Conservation (phyloP, 371 early-diverging fungal species). For the Rhizopus stolonifer region DNA sequence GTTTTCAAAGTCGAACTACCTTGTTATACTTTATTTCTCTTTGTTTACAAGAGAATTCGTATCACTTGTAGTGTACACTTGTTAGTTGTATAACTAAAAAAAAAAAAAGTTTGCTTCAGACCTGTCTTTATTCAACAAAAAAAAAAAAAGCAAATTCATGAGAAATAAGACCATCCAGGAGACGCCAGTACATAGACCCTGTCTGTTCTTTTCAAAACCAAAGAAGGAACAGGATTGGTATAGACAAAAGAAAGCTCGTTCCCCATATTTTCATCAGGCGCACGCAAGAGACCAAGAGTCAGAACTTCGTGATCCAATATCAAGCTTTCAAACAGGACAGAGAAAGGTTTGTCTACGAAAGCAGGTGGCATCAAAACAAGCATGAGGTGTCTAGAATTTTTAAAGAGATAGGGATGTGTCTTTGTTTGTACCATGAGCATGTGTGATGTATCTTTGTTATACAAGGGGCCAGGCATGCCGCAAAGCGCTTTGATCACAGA, state of each 20-base stretch:
- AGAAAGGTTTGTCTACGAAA: constrained; percentile 39
- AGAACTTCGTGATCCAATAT: constrained; percentile 39
- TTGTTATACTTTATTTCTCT: no score
- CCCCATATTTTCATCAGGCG: constrained; percentile 44
- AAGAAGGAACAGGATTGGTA: constrained; percentile 48
- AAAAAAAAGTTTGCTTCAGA: no score
- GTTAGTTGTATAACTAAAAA: no score
- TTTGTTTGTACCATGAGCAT: constrained; percentile 18
- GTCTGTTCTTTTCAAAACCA: constrained; percentile 29
- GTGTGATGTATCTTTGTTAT: constrained; percentile 28
- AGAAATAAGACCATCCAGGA: constrained; percentile 27
- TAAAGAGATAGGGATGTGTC: constrained; percentile 12
- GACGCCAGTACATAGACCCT: constrained; percentile 29
- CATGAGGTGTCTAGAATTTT: constrained; percentile 35
- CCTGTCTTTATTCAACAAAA: no score
- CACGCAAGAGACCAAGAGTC: constrained; percentile 45
- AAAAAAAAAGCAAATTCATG: no score
- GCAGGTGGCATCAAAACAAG: constrained; percentile 31
- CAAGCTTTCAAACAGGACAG: constrained; percentile 36
- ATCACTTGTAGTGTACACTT: no score
- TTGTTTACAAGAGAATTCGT: no score
- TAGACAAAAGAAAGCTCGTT: constrained; percentile 52
- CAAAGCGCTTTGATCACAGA: constrained; percentile 52
- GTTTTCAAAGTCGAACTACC: no score
- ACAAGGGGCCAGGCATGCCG: constrained; percentile 44